Conservation (phyloP, 176 grass and related monocot genomes). For the Saccharum spontaneum region DNA sequence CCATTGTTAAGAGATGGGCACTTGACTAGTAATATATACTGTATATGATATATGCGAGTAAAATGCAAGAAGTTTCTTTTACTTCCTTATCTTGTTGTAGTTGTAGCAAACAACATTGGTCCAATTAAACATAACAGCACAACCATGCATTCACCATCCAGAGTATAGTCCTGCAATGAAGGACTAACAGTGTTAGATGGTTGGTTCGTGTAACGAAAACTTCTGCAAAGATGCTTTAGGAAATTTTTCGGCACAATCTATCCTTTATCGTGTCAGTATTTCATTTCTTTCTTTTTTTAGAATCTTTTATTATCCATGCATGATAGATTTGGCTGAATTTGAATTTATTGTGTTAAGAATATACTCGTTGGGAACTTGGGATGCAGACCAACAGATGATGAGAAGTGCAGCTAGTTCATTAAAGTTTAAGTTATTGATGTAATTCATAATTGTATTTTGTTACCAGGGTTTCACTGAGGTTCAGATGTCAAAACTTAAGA, state of each 20-base stretch:
- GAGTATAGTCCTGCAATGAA: not conserved
- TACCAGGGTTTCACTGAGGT: constrained; percentile 90
- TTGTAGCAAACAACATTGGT: not conserved
- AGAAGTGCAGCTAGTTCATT: not conserved
- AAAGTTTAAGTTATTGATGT: constrained; percentile 1
- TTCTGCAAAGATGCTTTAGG: not conserved
- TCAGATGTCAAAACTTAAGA: constrained; percentile 92
- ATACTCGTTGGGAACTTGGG: not conserved
- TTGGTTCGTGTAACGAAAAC: not conserved
- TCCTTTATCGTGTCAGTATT: not conserved
- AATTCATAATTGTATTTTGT: constrained; percentile 20
- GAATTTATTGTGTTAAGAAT: not conserved
- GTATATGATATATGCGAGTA: not conserved
- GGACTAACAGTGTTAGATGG: not conserved
- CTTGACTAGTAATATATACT: not conserved
- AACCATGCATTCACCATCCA: not conserved
- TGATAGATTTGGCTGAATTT: not conserved
- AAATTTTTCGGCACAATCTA: not conserved
- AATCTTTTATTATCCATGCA: not conserved
- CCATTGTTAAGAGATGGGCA: not conserved
- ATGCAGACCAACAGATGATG: not conserved
- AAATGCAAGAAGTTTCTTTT: not conserved
- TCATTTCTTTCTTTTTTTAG: not conserved
- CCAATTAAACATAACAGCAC: not conserved
- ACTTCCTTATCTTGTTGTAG: not conserved